Evolutionary conservation across 768 basidiomycete species (phyloP), one percentile per base, ranked within the genome.

Genomic region (Pleurotus platypus): DNA sequence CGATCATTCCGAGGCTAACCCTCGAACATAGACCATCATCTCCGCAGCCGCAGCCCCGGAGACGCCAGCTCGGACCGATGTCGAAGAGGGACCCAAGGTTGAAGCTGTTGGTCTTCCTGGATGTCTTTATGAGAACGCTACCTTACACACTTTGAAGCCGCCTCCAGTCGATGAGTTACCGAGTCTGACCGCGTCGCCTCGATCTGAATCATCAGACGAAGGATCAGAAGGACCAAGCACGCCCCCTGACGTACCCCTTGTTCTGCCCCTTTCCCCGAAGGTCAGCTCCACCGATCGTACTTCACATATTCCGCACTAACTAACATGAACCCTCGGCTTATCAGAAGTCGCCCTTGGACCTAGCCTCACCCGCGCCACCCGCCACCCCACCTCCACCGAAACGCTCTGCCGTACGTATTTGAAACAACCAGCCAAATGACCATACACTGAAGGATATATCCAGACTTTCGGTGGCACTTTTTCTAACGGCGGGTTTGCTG

Each of bases 401-500:
- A 42, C 51, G 51, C 9, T 3, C 15, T 13, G 18, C 15, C 12
- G 51, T 54, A 30, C n/a, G 51, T 42, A 30, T 5, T 50, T 16
- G 22, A 38, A 50, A 11, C 20, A 9, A 11, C 5, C 20, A 18
- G 2, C 5, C 9, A 22, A 15, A 45, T 45, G n/a, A 4, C 7
- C 5, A 45, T 45, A 2, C 9, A 11, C 30, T 35, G 30, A 35
- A 35, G 3, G 8, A 11, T 3, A 35, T 11, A 35, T 11, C 8
- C 30, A 35, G 30, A 35, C 30, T 8, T 35, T 35, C 30, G 30
- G 9, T 3, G 30, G 30, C 1, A 3, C 30, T 35, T 35, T 35
- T 11, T 35, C 30, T 8, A 46, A 58, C 13, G 69, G 67, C 40
- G 69, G 74, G n/a, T 78, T 78, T 58, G 73, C 76, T 16, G 67